Evolutionary conservation across 768 basidiomycete species (phyloP).

Genomic region (Podaxis carcinomalis): DNA sequence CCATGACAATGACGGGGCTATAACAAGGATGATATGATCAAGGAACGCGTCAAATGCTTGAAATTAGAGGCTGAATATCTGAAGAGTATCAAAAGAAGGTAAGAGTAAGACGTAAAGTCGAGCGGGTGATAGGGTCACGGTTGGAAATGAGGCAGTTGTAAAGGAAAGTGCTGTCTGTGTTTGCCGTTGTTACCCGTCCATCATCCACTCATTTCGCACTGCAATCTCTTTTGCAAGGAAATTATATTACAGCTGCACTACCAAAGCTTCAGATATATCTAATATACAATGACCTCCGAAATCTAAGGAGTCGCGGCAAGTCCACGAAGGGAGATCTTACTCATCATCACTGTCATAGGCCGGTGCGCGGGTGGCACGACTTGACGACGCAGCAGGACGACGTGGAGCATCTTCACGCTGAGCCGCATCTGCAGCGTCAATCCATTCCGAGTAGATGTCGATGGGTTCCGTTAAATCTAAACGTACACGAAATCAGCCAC

Average conservation of each 20-base stretch:
- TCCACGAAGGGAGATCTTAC: conserved; percentile 15
- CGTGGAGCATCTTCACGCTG: conserved; percentile 61
- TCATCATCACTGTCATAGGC: conserved; percentile 49
- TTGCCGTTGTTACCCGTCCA: conserved; percentile 12
- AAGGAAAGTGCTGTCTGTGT: background rate
- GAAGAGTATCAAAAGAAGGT: conserved; percentile 12
- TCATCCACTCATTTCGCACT: background rate
- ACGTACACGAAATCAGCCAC: conserved; percentile 5
- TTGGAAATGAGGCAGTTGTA: conserved; percentile 10
- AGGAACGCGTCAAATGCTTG: conserved; percentile 14
- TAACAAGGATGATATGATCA: background rate
- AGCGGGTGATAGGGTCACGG: conserved; percentile 1
- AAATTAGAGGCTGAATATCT: conserved; percentile 10
- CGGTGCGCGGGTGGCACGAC: conserved; percentile 42
- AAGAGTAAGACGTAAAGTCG: conserved; percentile 7
- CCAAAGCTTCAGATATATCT: background rate
- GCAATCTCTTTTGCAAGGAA: background rate
- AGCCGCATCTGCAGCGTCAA: conserved; percentile 82
- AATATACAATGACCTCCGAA: conserved; percentile 1
- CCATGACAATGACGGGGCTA: conserved; percentile 30
- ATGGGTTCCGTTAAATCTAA: conserved; percentile 83
- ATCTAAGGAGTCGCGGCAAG: background rate
- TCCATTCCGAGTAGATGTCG: conserved; percentile 91
- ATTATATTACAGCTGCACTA: conserved; percentile 8
- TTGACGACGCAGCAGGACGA: conserved; percentile 55